phyloP scores from a whole-genome alignment of 768 basidiomycete genomes.

The Serendipita vermifera region DNA sequence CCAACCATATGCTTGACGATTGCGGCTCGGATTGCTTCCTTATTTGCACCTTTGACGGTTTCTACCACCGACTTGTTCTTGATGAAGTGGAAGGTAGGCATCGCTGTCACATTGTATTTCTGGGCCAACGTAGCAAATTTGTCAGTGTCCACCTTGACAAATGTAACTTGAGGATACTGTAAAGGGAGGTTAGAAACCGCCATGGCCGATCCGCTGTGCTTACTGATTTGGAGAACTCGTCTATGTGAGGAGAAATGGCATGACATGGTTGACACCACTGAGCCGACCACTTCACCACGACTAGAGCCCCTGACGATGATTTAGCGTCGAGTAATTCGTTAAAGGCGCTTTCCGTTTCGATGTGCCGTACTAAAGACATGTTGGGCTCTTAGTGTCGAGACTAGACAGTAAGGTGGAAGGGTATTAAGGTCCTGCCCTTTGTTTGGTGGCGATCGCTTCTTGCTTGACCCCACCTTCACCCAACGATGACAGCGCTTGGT shows the following conservation, averaged over 20 bases:
- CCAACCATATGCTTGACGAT: slow-evolving; percentile 14
- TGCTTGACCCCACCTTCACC: too few relatives aligned
- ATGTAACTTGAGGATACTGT: slow-evolving; percentile 14
- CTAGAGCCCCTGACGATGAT: background rate
- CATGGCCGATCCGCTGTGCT: background rate
- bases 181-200: background rate
- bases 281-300: background rate
- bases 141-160: slow-evolving; percentile 18
- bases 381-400: too few relatives aligned
- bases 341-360: background rate
- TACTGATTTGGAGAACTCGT: background rate
- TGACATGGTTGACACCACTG: background rate
- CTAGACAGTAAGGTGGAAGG: background rate
- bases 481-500: background rate
- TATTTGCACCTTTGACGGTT: slow-evolving; percentile 11
- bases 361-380: background rate
- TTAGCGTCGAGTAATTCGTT: background rate
- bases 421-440: too few relatives aligned
- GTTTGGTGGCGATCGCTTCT: background rate
- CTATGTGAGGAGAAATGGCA: background rate
- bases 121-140: slow-evolving; percentile 14
- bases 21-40: background rate
- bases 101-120: slow-evolving; percentile 16
- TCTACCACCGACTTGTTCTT: slow-evolving; percentile 17
- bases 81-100: slow-evolving; percentile 20